Conservation (phyloP, 176 grass and related monocot species). For the Aegilops umbellulata region DNA sequence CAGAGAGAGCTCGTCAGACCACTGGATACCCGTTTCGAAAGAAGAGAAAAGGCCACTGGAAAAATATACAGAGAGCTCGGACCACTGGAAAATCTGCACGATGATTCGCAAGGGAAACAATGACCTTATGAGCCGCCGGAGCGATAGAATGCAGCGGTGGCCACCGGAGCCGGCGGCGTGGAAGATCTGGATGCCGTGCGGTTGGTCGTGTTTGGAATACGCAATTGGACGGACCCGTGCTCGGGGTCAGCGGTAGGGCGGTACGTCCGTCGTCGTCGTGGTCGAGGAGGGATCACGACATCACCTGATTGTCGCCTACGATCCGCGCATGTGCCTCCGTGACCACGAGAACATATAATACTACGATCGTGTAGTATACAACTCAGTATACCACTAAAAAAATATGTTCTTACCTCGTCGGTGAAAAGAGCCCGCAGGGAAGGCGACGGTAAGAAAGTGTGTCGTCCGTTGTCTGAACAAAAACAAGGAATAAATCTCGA, state of each 20-base stretch:
- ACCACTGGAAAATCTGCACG: too few relatives aligned
- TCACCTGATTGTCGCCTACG: not conserved
- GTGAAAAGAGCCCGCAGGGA: not conserved
- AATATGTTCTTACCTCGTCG: not conserved
- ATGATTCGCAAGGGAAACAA: too few relatives aligned
- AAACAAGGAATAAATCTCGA: not conserved
- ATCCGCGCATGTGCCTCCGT: not conserved
- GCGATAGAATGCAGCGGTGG: too few relatives aligned
- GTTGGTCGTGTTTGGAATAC: slow-evolving; percentile 5
- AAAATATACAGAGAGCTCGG: too few relatives aligned
- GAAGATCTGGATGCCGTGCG: not conserved
- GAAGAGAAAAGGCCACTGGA: too few relatives aligned
- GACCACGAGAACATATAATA: not conserved
- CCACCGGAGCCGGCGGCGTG: not conserved
- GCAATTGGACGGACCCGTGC: not conserved
- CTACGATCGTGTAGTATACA: too few relatives aligned
- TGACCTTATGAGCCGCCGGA: too few relatives aligned
- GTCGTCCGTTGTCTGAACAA: not conserved
- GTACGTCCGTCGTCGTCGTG: not conserved
- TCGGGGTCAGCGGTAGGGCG: slow-evolving; percentile 6
- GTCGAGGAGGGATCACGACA: not conserved
- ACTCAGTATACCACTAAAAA: too few relatives aligned
- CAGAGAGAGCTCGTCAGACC: too few relatives aligned
- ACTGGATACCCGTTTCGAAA: too few relatives aligned
- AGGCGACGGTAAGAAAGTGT: not conserved